Conservation (phyloP, 768 basidiomycete genomes). For the Rubroboletus pulcherrimus region DNA sequence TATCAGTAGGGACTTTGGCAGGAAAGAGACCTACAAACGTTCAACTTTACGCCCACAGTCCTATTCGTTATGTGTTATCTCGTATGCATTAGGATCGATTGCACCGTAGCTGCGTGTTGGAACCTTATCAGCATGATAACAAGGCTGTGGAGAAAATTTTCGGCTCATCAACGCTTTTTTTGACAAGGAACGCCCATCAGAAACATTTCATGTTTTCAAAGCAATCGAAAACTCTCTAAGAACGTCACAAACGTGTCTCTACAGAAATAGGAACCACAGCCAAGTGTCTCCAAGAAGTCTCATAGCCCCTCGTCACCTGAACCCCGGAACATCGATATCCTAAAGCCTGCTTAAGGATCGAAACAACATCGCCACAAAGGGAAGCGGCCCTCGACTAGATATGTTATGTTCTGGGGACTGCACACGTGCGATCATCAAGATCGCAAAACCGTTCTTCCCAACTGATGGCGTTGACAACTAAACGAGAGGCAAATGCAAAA, state of each 20-base stretch:
- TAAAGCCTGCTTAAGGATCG: slow-evolving; percentile 10
- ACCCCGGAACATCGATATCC: neutral
- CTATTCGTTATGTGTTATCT: neutral
- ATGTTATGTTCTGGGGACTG: slow-evolving; percentile 1
- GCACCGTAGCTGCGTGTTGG: neutral
- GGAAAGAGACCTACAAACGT: neutral
- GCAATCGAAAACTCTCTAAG: neutral
- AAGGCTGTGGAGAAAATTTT: neutral
- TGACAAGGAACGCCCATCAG: neutral
- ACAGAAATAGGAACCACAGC: neutral
- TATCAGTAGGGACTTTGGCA: neutral
- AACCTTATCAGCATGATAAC: neutral
- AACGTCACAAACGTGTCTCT: neutral
- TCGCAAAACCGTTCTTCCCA: slow-evolving; percentile 8
- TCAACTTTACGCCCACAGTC: neutral
- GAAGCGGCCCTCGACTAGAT: slow-evolving; percentile 10
- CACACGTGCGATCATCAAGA: slow-evolving; percentile 26
- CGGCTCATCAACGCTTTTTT: neutral
- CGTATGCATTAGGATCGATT: neutral
- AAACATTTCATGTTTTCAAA: neutral
- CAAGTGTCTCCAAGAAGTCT: neutral
- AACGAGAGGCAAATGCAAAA: slow-evolving; percentile 13
- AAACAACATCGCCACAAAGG: slow-evolving; percentile 10
- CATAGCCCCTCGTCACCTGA: neutral
- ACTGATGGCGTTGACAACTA: slow-evolving; percentile 23